These are phyloP conservation scores for Miscanthus lutarioriparius DNA, from an alignment of 176 grass and related monocot species.

Conservation along the genomic window DNA sequence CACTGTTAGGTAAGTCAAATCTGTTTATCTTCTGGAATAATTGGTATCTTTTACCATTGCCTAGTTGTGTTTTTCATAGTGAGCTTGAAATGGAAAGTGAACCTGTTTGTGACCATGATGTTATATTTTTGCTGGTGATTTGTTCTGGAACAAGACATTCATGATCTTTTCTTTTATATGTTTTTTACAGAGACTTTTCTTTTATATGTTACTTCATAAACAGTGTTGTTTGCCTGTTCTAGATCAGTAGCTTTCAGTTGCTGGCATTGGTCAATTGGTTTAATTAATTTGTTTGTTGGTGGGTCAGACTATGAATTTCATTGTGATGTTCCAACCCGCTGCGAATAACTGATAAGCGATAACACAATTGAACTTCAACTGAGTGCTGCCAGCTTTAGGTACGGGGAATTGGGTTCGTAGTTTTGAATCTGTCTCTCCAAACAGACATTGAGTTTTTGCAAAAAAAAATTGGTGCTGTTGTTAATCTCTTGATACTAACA, in stretches of 20 bases:
- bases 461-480: background rate
- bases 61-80: background rate
- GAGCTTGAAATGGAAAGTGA: background rate
- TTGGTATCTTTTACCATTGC: background rate
- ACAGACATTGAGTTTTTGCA: background rate
- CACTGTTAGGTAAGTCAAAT: conserved; percentile 69
- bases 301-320: background rate
- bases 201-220: background rate
- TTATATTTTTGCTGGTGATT: background rate
- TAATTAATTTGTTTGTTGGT: background rate
- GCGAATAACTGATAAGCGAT: background rate
- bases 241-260: background rate
- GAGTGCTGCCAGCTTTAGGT: background rate
- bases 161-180: background rate
- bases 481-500: no score
- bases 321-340: background rate
- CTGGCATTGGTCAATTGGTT: background rate
- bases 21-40: background rate
- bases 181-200: background rate
- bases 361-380: background rate
- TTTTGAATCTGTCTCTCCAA: background rate
- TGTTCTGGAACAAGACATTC: background rate
- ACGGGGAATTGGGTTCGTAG: background rate
- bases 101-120: background rate
- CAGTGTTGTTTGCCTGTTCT: background rate